These are phyloP conservation scores for Petasospora fabianii DNA, from an alignment of 1,139 yeast species.

Conservation along the genomic window DNA sequence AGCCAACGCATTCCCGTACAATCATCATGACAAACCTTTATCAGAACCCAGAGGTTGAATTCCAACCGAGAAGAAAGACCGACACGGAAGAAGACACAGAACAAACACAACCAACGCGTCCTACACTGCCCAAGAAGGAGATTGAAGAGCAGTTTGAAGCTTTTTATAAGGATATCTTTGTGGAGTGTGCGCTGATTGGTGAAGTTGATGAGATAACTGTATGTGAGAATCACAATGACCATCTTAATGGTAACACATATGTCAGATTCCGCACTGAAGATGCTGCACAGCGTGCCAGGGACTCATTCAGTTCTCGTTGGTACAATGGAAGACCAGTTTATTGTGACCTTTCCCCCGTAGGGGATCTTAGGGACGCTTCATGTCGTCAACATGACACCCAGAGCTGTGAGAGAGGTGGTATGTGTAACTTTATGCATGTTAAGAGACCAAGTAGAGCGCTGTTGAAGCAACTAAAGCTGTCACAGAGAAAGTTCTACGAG, in stretches of 20 bases:
- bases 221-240: conserved; percentile 81
- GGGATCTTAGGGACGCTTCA: conserved; percentile 65
- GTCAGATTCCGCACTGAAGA: conserved; percentile 52
- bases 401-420: conserved; percentile 70
- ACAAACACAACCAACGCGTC: conserved; percentile 4
- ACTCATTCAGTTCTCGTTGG: conserved; percentile 74
- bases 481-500: conserved; percentile 31
- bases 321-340: conserved; percentile 75
- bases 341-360: conserved; percentile 77
- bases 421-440: conserved; percentile 86
- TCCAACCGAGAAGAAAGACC: conserved; percentile 8
- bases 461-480: conserved; percentile 35
- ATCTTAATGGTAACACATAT: conserved; percentile 81
- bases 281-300: conserved; percentile 60
- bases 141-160: conserved; percentile 54
- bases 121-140: conserved; percentile 32
- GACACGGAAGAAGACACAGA: conserved; percentile 16
- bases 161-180: conserved; percentile 70
- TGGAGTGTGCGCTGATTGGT: conserved; percentile 60
- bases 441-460: conserved; percentile 51
- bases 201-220: conserved; percentile 64
- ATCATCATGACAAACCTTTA: conserved; percentile 67
- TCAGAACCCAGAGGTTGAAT: conserved; percentile 49
- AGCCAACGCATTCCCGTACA: conserved; percentile 66
- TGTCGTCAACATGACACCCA: conserved; percentile 67